Conservation (phyloP, 2,329 filamentous ascomycete species). For the Pochonia chlamydosporia region DNA sequence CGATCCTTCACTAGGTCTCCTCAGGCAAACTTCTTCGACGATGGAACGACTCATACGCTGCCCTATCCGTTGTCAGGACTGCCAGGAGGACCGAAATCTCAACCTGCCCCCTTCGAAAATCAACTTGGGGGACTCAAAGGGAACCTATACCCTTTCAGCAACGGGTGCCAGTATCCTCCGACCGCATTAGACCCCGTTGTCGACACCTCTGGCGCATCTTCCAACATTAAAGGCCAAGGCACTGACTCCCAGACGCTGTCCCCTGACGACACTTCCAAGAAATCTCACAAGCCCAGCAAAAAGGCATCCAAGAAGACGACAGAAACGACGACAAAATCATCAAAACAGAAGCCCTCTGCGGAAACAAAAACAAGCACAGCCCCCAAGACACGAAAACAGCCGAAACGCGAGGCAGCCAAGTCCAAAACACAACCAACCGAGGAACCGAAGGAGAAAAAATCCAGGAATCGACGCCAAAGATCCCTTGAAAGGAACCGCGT, state of each 20-base stretch:
- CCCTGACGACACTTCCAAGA: not conserved
- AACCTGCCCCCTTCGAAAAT: not conserved
- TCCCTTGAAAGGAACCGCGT: conserved; percentile 66
- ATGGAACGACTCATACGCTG: not conserved
- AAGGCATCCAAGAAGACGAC: not conserved
- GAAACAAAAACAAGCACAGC: not conserved
- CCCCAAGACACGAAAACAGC: not conserved
- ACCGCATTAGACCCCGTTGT: not conserved
- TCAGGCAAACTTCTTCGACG: not conserved
- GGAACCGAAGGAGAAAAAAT: not conserved
- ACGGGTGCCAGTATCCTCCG: not conserved
- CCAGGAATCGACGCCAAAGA: conserved; percentile 35
- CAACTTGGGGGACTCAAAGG: not conserved
- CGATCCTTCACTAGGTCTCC: not conserved
- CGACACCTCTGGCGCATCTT: not conserved
- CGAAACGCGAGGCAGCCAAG: conserved; percentile 1
- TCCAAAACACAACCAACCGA: not conserved
- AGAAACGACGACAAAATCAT: not conserved
- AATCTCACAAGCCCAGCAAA: not conserved
- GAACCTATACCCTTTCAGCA: not conserved
- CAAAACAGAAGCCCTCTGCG: not conserved
- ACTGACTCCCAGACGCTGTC: not conserved
- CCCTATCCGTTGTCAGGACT: not conserved
- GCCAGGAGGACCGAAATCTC: not conserved
- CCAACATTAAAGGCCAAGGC: not conserved